Evolutionary conservation across 345 rosid species (phyloP).

Genomic region (Rhodomyrtus tomentosa): DNA sequence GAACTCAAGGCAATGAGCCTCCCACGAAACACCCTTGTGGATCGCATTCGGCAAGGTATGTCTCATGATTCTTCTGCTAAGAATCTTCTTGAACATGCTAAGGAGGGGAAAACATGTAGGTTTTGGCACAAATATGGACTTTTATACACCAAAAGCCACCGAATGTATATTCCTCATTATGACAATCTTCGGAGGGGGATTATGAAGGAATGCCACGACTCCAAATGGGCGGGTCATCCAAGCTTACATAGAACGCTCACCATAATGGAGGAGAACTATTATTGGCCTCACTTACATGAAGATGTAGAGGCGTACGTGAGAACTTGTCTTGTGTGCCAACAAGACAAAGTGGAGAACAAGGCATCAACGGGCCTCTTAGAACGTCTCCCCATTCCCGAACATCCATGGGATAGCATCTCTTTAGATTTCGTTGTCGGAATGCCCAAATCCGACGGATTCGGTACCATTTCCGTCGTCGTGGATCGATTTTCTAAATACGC

Average conservation of each 20-base stretch:
- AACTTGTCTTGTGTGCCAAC: too few relatives aligned
- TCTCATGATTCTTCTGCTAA: background rate
- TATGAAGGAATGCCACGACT: background rate
- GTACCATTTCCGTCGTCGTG: background rate
- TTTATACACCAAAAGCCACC: background rate
- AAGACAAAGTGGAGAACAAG: too few relatives aligned
- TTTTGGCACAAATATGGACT: background rate
- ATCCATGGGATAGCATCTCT: background rate
- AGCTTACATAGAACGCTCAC: too few relatives aligned
- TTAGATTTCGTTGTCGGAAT: background rate
- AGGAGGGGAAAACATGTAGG: background rate
- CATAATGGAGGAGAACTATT: too few relatives aligned
- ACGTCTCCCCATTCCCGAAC: background rate
- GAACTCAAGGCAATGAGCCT: background rate
- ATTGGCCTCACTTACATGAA: too few relatives aligned
- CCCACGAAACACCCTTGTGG: background rate
- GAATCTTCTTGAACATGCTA: background rate
- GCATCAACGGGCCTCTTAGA: background rate
- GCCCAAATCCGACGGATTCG: background rate
- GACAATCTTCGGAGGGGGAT: background rate
- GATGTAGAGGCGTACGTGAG: too few relatives aligned
- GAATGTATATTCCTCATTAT: background rate
- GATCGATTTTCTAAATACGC: background rate
- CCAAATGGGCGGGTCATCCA: background rate
- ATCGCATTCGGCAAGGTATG: background rate